phyloP scores from a whole-genome alignment of 768 basidiomycete genomes.

The Russula sp. region DNA sequence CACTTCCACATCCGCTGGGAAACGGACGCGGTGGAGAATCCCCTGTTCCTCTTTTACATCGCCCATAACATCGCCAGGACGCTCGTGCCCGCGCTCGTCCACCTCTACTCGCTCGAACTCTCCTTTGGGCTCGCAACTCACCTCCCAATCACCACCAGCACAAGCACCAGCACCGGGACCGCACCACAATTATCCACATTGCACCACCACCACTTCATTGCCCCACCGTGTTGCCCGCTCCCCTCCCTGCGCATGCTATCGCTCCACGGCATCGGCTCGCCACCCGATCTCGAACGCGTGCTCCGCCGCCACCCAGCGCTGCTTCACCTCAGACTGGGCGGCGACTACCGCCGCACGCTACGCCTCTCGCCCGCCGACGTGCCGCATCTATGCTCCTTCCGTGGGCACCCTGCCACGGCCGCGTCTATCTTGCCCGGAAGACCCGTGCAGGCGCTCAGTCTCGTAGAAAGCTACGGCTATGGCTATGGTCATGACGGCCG shows the following conservation, averaged over 20 bases:
- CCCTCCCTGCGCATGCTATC: conserved; percentile 29
- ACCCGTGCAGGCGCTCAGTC: conserved; percentile 47
- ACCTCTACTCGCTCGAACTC: conserved; percentile 51
- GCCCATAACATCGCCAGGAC: conserved; percentile 28
- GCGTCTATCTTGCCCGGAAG: conserved; percentile 54
- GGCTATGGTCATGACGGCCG: too few relatives aligned
- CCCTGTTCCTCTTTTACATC: conserved; percentile 15
- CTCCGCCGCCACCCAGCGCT: conserved; percentile 31
- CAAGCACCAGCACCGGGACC: neutral
- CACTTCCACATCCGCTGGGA: conserved; percentile 51
- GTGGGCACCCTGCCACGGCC: conserved; percentile 52
- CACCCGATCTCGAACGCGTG: conserved; percentile 31
- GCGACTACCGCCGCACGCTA: conserved; percentile 37
- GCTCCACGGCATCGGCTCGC: conserved; percentile 29
- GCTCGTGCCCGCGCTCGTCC: conserved; percentile 36
- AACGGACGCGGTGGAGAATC: conserved; percentile 31
- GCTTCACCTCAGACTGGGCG: conserved; percentile 37
- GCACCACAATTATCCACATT: neutral
- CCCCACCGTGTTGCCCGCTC: conserved; percentile 26
- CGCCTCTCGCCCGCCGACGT: conserved; percentile 38
- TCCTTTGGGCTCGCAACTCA: conserved; percentile 41
- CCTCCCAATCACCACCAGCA: conserved; percentile 26
- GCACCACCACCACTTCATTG: conserved; percentile 16
- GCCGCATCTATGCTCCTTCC: conserved; percentile 46
- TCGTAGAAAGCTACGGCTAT: conserved; percentile 39